phyloP scores from a whole-genome alignment of 2,329 filamentous ascomycete genomes.

The Fusarium humuli region DNA sequence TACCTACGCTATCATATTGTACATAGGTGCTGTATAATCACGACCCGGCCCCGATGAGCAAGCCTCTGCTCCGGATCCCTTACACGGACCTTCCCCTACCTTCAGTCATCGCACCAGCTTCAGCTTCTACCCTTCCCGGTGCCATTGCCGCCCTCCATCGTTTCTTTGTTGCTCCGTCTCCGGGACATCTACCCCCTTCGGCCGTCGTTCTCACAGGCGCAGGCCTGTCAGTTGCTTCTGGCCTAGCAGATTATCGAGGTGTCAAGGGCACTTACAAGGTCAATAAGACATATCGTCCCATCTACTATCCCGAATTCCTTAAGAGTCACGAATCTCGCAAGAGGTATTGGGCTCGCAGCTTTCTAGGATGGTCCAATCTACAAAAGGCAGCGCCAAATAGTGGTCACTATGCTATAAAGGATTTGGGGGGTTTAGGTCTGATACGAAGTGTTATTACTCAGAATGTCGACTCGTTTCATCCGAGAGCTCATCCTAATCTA shows the following conservation, averaged over 20 bases:
- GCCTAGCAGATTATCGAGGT: slow-evolving; percentile 92
- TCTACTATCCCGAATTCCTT: slow-evolving; percentile 93
- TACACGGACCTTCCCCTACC: slow-evolving; percentile 86
- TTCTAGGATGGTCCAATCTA: slow-evolving; percentile 89
- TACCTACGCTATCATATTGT: slow-evolving; percentile 7
- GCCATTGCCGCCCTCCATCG: slow-evolving; percentile 80
- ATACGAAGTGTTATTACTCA: slow-evolving; percentile 87
- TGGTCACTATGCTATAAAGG: slow-evolving; percentile 80
- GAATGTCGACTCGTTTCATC: slow-evolving; percentile 97
- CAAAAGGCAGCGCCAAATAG: slow-evolving; percentile 82
- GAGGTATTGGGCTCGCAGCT: slow-evolving; percentile 95
- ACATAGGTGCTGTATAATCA: background rate
- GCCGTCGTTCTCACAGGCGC: slow-evolving; percentile 77
- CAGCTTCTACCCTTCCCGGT: slow-evolving; percentile 75
- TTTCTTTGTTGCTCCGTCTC: slow-evolving; percentile 76
- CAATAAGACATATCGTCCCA: slow-evolving; percentile 90
- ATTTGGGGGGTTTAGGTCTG: slow-evolving; percentile 77
- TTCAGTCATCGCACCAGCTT: slow-evolving; percentile 78
- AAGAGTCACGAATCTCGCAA: slow-evolving; percentile 85
- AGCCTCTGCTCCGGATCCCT: slow-evolving; percentile 85
- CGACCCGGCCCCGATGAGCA: slow-evolving; percentile 63
- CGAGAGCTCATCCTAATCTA: slow-evolving; percentile 77
- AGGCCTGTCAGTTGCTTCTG: slow-evolving; percentile 92
- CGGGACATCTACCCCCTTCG: slow-evolving; percentile 59
- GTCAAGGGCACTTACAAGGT: slow-evolving; percentile 90